Conservation (phyloP, 495 filamentous ascomycete species). For the Copromyces sp. region DNA sequence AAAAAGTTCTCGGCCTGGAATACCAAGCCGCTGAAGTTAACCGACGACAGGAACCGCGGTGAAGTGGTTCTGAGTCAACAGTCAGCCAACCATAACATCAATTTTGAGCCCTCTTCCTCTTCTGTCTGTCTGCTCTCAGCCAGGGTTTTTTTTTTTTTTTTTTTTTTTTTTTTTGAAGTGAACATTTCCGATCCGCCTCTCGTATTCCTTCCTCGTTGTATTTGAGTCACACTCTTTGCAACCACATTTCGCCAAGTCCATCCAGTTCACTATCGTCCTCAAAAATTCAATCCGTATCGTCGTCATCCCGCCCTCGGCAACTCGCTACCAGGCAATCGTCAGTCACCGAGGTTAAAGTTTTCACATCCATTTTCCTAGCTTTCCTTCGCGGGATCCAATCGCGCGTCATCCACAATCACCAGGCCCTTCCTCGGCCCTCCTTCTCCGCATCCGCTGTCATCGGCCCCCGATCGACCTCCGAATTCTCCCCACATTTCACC, state of each 20-base stretch:
- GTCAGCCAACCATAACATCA: not conserved
- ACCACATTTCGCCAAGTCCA: not conserved
- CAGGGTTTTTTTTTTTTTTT: too few species aligned
- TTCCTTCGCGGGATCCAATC: not conserved
- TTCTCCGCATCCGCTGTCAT: not conserved
- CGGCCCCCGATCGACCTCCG: not conserved
- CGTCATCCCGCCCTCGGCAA: not conserved
- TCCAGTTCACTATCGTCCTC: not conserved
- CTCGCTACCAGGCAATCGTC: not conserved
- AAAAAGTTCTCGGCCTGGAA: too few species aligned
- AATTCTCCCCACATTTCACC: not conserved
- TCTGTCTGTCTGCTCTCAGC: not conserved
- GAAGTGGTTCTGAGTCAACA: not conserved
- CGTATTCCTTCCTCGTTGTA: not conserved
- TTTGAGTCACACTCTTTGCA: not conserved
- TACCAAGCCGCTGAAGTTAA: not conserved
- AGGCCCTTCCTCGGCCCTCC: not conserved
- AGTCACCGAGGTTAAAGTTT: not conserved
- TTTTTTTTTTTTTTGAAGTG: not conserved
- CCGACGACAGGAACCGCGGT: not conserved
- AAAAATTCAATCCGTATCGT: not conserved
- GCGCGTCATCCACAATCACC: not conserved
- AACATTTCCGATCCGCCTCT: not conserved
- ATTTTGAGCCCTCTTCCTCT: not conserved
- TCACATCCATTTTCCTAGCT: not conserved